Evolutionary conservation across 1,139 yeast genomes (phyloP), one percentile per base, ranked within the genome.

Genomic region (Debaryomyces nepalensis): DNA sequence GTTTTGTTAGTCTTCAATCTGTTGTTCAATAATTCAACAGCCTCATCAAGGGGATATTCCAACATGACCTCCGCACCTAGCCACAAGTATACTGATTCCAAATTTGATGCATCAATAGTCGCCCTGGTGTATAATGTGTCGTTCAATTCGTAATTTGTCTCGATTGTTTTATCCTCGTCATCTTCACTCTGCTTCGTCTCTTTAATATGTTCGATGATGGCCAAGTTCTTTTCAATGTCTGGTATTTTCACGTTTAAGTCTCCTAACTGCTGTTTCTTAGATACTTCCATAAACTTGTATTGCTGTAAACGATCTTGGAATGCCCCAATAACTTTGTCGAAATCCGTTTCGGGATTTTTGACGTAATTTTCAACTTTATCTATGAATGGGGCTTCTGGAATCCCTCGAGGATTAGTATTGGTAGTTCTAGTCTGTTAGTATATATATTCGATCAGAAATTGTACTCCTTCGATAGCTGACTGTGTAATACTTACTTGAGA

Each of bases 21-120:
- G 31, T 76, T 77, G 19, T 73, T 60, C 46, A 95, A 70, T 54
- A 95, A 72, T 22, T 72, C 82, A 38, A 83, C 76, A 1, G 99
- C 99, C 61, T 93, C 99, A 34, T 80, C 86, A 26, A 89, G 72
- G 4, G 97, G 91, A 61, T 93, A 93, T 61, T 93, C 99, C 56
- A 95, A 73, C 99, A 93, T 93, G 14, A 93, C 95, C 56, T 91
- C 96, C 1, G 99, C 98, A 8, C 99, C 99, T 15, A 93, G 75
- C 99, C 99, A 93, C 42, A 93, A 74, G 50, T 81, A 82, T 2
- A 93, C 99, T 2, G 75, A 66, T 29, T 72, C 56, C 46, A 71
- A 58, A 26, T 60, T 64, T 27, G 70, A 64, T 15, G 71, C 59
- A 39, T 86, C 80, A 27, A 93, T 75, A 26, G 75, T 75, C 2